Evolutionary conservation across 1,284 basidiomycete genomes (phyloP).

Genomic region (Pseudozyma thailandica): DNA sequence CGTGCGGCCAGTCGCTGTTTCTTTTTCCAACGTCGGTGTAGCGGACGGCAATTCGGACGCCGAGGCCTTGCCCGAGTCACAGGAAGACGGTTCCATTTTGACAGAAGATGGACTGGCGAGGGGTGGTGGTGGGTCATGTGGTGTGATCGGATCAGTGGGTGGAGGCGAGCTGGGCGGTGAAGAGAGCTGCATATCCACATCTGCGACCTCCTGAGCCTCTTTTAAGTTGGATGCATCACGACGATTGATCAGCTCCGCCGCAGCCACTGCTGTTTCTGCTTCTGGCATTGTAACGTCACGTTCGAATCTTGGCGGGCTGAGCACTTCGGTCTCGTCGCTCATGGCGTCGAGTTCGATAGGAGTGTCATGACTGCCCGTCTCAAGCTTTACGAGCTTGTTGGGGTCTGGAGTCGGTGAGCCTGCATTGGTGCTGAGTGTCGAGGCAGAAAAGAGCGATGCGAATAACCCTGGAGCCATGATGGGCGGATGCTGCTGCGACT

Average conservation of each 20-base stretch:
- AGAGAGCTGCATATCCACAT: conserved; percentile 35
- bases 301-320: conserved; percentile 2
- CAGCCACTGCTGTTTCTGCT: background rate
- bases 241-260: background rate
- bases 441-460: conserved; percentile 32
- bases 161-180: conserved; percentile 39
- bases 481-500: conserved; percentile 1
- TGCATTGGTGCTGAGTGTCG: conserved; percentile 4
- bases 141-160: conserved; percentile 13
- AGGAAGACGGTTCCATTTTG: conserved; percentile 14
- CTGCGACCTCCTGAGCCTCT: conserved; percentile 24
- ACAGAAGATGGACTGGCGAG: background rate
- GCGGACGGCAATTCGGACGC: conserved; percentile 3
- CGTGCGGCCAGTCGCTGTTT: background rate
- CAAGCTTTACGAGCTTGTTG: background rate
- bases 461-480: conserved; percentile 33
- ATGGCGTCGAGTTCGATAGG: background rate
- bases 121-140: background rate
- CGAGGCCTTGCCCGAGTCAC: background rate
- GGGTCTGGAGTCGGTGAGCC: background rate
- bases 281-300: conserved; percentile 9
- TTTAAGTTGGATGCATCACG: conserved; percentile 1
- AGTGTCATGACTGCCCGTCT: background rate
- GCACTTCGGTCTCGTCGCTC: conserved; percentile 10
- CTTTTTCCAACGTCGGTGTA: conserved; percentile 3